A percentile compares a stretch with the other conserved stretches of the same genome.
Evolutionary conservation across 2,329 filamentous ascomycete species (phyloP).

Genomic region (Aspergillus proliferans): DNA sequence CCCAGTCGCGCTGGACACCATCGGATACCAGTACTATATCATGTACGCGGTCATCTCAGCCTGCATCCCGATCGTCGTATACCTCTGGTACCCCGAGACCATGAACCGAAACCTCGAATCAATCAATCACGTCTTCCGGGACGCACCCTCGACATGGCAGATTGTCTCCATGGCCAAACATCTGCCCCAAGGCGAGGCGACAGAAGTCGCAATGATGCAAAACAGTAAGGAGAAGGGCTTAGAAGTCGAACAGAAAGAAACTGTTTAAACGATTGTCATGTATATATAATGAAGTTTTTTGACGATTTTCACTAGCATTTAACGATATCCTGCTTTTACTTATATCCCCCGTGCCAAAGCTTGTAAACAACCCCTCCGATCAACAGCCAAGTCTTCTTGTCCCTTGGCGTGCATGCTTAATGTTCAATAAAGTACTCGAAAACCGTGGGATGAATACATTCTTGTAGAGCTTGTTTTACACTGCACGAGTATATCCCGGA

Average conservation of each 20-base stretch:
- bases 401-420: neutral
- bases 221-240: constrained; percentile 9
- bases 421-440: neutral
- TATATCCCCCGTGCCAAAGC: too few species aligned
- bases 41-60: constrained; percentile 45
- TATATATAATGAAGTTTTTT: too few species aligned
- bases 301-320: too few species aligned
- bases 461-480: neutral
- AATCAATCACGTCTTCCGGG: constrained; percentile 56
- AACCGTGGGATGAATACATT: neutral
- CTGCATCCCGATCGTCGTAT: constrained; percentile 42
- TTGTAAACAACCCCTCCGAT: neutral
- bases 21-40: constrained; percentile 17
- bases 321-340: too few species aligned
- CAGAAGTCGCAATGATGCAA: constrained; percentile 7
- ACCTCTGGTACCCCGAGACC: constrained; percentile 55
- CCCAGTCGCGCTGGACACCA: constrained; percentile 51
- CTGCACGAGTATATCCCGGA: neutral
- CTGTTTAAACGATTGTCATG: constrained; percentile 3
- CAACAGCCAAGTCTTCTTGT: neutral
- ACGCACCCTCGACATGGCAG: constrained; percentile 13
- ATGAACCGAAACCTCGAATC: constrained; percentile 58
- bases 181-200: constrained; percentile 16
- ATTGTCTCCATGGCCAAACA: constrained; percentile 18
- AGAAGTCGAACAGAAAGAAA: constrained; percentile 13